Percentiles rank a stretch among this genome's conserved stretches.
Evolutionary conservation across 2,329 filamentous ascomycete species (phyloP).

Genomic region (Trichoderma sp.): DNA sequence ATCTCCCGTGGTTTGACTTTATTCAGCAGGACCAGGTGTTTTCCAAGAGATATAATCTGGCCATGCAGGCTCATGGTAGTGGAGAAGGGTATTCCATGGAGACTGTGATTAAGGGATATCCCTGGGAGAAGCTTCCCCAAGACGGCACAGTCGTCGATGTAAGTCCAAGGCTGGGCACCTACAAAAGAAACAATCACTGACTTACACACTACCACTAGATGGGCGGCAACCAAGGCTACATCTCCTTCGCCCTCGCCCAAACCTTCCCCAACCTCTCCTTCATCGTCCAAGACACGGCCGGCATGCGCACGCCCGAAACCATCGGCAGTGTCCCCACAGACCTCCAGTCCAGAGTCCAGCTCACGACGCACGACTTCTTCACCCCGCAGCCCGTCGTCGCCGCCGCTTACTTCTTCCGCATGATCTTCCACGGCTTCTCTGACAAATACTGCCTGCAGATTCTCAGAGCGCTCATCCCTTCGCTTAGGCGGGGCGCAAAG

Average conservation of each 20-base stretch:
- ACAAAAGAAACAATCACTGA: not conserved
- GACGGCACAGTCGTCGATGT: conserved; percentile 23
- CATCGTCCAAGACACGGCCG: conserved; percentile 30
- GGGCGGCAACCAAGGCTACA: conserved; percentile 26
- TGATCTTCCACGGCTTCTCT: conserved; percentile 39
- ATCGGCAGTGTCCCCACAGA: conserved; percentile 29
- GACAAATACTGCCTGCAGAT: conserved; percentile 40
- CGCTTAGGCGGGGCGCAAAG: conserved; percentile 33
- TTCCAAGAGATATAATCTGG: conserved; percentile 35
- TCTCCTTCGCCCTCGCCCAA: conserved; percentile 25
- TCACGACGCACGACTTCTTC: conserved; percentile 37
- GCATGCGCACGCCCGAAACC: conserved; percentile 30
- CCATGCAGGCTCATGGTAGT: conserved; percentile 35
- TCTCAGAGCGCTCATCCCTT: conserved; percentile 36
- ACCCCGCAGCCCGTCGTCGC: conserved; percentile 33
- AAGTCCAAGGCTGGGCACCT: not conserved
- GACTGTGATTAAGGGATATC: conserved; percentile 19
- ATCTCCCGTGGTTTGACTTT: conserved; percentile 33
- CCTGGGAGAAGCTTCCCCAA: conserved; percentile 15
- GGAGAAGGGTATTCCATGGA: conserved; percentile 29
- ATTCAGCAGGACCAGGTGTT: conserved; percentile 32
- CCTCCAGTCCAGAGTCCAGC: conserved; percentile 28
- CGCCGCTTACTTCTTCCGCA: conserved; percentile 37
- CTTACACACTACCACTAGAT: not conserved
- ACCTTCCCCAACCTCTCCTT: conserved; percentile 23